These are phyloP conservation scores for Mycena vitilis DNA, from an alignment of 768 basidiomycete species.

Conservation along the genomic window DNA sequence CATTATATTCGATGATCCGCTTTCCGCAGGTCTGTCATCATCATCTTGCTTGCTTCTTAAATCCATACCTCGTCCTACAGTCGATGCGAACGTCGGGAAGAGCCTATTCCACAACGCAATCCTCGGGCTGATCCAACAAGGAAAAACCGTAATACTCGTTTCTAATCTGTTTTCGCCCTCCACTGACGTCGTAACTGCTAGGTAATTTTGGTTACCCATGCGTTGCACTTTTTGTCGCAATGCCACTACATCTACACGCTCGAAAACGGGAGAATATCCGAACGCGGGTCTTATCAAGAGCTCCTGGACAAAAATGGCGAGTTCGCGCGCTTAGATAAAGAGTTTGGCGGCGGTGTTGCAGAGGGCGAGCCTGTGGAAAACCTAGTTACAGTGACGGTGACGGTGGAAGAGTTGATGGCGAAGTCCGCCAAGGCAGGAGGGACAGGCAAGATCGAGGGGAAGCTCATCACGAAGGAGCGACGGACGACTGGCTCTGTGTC, in stretches of 20 bases:
- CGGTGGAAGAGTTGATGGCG: slow-evolving; percentile 47
- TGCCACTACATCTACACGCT: slow-evolving; percentile 90
- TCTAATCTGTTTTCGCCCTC: too few species aligned
- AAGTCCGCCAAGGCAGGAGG: slow-evolving; percentile 56
- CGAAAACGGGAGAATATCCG: slow-evolving; percentile 79
- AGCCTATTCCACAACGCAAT: slow-evolving; percentile 77
- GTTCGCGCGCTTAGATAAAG: slow-evolving; percentile 67
- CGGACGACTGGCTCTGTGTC: slow-evolving; percentile 75
- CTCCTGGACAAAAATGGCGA: slow-evolving; percentile 62
- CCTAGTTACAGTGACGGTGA: slow-evolving; percentile 31
- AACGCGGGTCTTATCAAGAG: slow-evolving; percentile 70
- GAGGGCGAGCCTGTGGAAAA: slow-evolving; percentile 39
- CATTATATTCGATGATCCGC: slow-evolving; percentile 71
- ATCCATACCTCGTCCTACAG: slow-evolving; percentile 47
- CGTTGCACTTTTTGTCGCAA: slow-evolving; percentile 84
- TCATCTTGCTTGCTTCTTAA: not conserved
- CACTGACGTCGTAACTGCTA: too few species aligned
- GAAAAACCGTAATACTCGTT: slow-evolving; percentile 88
- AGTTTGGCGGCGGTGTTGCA: slow-evolving; percentile 63
- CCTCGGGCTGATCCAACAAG: slow-evolving; percentile 54
- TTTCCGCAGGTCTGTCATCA: slow-evolving; percentile 63
- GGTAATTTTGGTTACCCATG: slow-evolving; percentile 77
- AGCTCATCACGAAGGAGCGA: slow-evolving; percentile 73
- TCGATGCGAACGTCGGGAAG: slow-evolving; percentile 82
- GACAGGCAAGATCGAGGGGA: slow-evolving; percentile 73